These are phyloP conservation scores for Epichloe bromicola DNA, from an alignment of 2,329 filamentous ascomycete genomes.

Conservation along the genomic window DNA sequence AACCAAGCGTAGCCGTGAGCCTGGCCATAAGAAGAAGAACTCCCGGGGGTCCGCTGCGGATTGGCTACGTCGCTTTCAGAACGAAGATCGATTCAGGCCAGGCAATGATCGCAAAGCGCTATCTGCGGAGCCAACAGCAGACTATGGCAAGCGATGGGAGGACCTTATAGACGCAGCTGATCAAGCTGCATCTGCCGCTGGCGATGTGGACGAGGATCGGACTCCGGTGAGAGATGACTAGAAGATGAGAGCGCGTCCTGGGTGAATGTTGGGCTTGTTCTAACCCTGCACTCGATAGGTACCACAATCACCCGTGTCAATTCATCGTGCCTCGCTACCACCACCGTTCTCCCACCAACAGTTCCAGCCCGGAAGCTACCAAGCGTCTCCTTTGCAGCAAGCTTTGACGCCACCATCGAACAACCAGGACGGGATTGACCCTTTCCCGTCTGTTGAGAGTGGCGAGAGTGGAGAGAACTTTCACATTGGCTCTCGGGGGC, in stretches of 20 bases:
- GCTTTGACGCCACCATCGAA: slow-evolving; percentile 74
- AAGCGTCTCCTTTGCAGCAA: slow-evolving; percentile 82
- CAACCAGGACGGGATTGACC: slow-evolving; percentile 54
- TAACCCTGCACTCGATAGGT: slow-evolving; percentile 30
- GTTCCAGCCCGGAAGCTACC: slow-evolving; percentile 54
- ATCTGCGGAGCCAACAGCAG: slow-evolving; percentile 71
- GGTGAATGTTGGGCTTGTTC: not conserved
- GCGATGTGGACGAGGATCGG: slow-evolving; percentile 81
- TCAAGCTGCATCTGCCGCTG: slow-evolving; percentile 66
- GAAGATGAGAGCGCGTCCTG: not conserved
- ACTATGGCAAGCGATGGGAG: slow-evolving; percentile 86
- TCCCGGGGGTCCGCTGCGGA: slow-evolving; percentile 56
- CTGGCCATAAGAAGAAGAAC: slow-evolving; percentile 68
- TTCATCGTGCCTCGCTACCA: slow-evolving; percentile 48
- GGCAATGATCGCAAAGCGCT: slow-evolving; percentile 67
- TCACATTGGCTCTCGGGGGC: slow-evolving; percentile 52
- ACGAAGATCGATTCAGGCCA: slow-evolving; percentile 51
- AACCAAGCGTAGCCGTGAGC: slow-evolving; percentile 61
- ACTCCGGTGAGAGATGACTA: slow-evolving; percentile 56
- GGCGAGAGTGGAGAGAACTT: slow-evolving; percentile 59
- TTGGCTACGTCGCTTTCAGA: slow-evolving; percentile 46
- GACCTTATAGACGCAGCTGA: slow-evolving; percentile 83
- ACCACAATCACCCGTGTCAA: slow-evolving; percentile 51
- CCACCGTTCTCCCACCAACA: slow-evolving; percentile 49
- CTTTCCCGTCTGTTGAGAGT: slow-evolving; percentile 83